Evolutionary conservation across 371 early-diverging fungal genomes (phyloP).

Genomic region (Apophysomyces elegans): DNA sequence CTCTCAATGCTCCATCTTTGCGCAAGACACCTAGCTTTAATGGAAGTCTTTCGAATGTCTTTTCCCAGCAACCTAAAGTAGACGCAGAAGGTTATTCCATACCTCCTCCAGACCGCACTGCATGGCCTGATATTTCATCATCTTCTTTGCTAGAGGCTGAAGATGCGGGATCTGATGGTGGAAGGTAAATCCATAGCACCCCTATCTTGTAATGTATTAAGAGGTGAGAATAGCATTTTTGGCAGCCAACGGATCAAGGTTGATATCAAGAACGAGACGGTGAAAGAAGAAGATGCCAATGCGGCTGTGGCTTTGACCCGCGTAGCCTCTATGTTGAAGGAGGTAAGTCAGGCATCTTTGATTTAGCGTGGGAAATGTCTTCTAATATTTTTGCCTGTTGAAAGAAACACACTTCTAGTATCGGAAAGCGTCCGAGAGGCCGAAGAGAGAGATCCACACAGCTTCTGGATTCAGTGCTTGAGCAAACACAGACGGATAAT

Average conservation of each 20-base stretch:
- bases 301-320: constrained; percentile 39
- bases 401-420: constrained; percentile 15
- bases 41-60: constrained; percentile 28
- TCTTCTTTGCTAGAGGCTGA: constrained; percentile 1
- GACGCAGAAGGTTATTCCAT: constrained; percentile 58
- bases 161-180: constrained; percentile 26
- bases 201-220: neutral
- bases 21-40: constrained; percentile 36
- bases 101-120: constrained; percentile 56
- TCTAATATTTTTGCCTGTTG: neutral
- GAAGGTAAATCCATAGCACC: constrained; percentile 18
- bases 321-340: constrained; percentile 40
- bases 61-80: constrained; percentile 29
- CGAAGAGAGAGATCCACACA: constrained; percentile 48
- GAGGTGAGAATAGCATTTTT: constrained; percentile 17
- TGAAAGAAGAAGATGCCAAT: constrained; percentile 38
- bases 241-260: constrained; percentile 33
- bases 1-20: constrained; percentile 24
- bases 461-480: constrained; percentile 27
- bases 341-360: constrained; percentile 7
- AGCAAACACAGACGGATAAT: constrained; percentile 1
- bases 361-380: constrained; percentile 1
- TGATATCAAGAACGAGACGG: constrained; percentile 40
- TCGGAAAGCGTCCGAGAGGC: constrained; percentile 36
- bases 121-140: constrained; percentile 37